phyloP scores from a whole-genome alignment of 2,329 filamentous ascomycete species.

The Myriosclerotinia curreyana region DNA sequence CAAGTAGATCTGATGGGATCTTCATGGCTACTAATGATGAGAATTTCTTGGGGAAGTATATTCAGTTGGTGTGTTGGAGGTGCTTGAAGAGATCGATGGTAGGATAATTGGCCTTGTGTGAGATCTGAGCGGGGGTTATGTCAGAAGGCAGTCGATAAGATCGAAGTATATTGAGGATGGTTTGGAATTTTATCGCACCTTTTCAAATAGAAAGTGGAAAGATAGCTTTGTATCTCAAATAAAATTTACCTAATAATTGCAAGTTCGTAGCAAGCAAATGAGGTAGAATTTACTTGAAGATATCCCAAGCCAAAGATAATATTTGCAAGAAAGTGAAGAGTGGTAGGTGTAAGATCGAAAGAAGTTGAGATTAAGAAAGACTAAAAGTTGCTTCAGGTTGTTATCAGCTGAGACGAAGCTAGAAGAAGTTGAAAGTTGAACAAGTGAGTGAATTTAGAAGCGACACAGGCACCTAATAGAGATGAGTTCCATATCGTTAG shows the following conservation, averaged over 20 bases:
- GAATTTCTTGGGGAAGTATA: not conserved
- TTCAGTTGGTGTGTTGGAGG: not conserved
- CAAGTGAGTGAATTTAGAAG: not conserved
- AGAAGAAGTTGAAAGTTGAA: not conserved
- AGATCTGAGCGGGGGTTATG: not conserved
- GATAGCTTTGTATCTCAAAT: not conserved
- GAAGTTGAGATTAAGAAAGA: not conserved
- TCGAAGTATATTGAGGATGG: not conserved
- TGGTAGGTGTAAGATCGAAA: not conserved
- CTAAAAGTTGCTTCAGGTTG: not conserved
- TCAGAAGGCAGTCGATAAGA: not conserved
- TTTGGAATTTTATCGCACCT: not conserved
- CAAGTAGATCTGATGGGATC: slow-evolving; percentile 6
- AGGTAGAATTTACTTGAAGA: not conserved
- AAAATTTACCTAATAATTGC: not conserved
- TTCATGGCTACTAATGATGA: slow-evolving; percentile 13
- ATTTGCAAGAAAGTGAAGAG: not conserved
- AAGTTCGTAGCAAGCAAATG: not conserved
- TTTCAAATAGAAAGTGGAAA: not conserved
- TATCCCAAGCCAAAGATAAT: not conserved
- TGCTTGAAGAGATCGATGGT: not conserved
- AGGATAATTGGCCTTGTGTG: not conserved
- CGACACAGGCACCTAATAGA: not conserved
- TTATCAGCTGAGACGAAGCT: not conserved
- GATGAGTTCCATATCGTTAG: not conserved